Evolutionary conservation across 164 flowering plant species (phyloP), one percentile per base, ranked within the genome.

Genomic region (Vitis cinerea): DNA sequence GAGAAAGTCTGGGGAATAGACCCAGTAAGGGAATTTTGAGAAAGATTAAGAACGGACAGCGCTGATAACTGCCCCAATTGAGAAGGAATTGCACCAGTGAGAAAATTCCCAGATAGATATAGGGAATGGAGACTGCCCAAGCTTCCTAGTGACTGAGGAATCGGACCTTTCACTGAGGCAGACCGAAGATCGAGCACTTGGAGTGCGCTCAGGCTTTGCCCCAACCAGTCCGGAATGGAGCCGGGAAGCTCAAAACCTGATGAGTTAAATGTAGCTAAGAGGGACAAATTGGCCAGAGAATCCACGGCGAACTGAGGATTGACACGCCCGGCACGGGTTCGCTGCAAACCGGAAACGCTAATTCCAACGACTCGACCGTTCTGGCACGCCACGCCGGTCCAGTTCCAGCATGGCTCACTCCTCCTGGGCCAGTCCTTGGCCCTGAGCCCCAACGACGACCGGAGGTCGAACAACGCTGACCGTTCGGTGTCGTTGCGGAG

Each of bases 181-280:
- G 81, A 88, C 59, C 88, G 67, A 51, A 93, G 90, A 83, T 93
- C 98, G 59, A 93, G 85, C 68, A 88, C 83, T 63, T 77, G 76
- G n/a, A 93, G 83, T 0, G 80, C 64, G 2, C 10, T 23, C 7
- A 87, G 75, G 3, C 72, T 50, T 10, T 54, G 66, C 3, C 94
- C 94, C 37, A 92, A 84, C 94, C 88, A 90, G 27, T 77, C 80
- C 1, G 98, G 98, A 69, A 93, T 89, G 0, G 80, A 27, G 13
- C 98, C 97, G 5, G 88, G 88, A 10, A 93, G 89, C 9, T 59
- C 37, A 71, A 93, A 88, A 6, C 84, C 76, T 9, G 98, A 83
- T 7, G 97, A 81, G 70, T 91, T 93, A 61, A 93, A 89, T 16
- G 78, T 61, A 13, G 44, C 53, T 15, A 93, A 79, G 13, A 59